Evolutionary conservation across 768 basidiomycete species (phyloP).

Genomic region (Pilatotrama ljubarskyi): DNA sequence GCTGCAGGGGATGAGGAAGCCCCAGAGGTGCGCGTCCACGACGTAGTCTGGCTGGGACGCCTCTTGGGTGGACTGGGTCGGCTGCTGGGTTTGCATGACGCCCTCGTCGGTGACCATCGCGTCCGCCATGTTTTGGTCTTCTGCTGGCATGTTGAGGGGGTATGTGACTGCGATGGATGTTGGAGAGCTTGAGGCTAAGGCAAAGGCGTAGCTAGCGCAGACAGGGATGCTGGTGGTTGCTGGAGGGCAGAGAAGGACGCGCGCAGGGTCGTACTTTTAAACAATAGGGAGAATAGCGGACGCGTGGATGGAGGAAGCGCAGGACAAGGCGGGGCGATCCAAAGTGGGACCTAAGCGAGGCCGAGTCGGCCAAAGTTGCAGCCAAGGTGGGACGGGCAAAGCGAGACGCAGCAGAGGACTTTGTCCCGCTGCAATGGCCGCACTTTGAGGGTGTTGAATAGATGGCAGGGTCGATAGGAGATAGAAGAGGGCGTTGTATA

Average conservation of each 20-base stretch:
- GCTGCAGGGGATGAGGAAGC: conserved; percentile 68
- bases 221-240: not conserved
- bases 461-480: not conserved
- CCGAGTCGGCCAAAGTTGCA: not conserved
- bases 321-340: conserved; percentile 4
- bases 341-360: conserved; percentile 12
- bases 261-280: conserved; percentile 1
- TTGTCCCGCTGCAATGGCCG: not conserved
- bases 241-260: not conserved
- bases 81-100: conserved; percentile 22
- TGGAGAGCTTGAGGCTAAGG: not conserved
- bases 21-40: conserved; percentile 54
- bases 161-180: not conserved
- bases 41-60: conserved; percentile 37
- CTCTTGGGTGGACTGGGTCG: conserved; percentile 42
- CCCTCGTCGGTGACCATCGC: conserved; percentile 21
- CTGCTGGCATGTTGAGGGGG: conserved; percentile 10
- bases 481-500: conserved; percentile 14
- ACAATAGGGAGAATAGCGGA: not conserved
- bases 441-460: not conserved
- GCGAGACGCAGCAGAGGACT: not conserved
- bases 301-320: conserved; percentile 2
- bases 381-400: not conserved
- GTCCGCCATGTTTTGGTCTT: conserved; percentile 20
- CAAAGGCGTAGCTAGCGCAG: not conserved